A percentile compares a stretch with the other conserved stretches of the same genome.
Evolutionary conservation across 2,329 filamentous ascomycete genomes (phyloP).

Genomic region (Aphanoascus verrucosus): DNA sequence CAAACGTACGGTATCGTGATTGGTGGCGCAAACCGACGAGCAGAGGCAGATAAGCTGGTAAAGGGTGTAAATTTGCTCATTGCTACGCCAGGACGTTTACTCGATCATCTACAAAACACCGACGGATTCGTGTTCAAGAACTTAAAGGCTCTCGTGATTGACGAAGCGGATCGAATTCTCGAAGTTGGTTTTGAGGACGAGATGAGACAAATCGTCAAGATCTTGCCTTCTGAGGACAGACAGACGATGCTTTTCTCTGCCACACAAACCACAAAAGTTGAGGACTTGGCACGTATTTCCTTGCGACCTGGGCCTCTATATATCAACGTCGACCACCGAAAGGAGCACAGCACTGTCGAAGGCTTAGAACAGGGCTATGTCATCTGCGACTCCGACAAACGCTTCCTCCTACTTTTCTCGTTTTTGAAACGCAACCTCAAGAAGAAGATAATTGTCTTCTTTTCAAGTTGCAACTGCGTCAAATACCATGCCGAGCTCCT

Average conservation of each 20-base stretch:
- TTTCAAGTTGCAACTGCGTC: constrained; percentile 83
- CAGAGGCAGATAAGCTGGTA: constrained; percentile 83
- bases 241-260: constrained; percentile 99
- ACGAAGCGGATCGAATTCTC: constrained; percentile 91
- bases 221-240: constrained; percentile 72
- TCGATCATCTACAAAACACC: constrained; percentile 91
- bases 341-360: constrained; percentile 84
- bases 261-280: constrained; percentile 96
- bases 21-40: constrained; percentile 79
- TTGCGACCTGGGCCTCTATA: constrained; percentile 83
- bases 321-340: constrained; percentile 88
- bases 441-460: constrained; percentile 98
- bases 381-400: constrained; percentile 82
- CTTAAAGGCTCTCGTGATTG: constrained; percentile 80
- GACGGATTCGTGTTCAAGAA: constrained; percentile 87
- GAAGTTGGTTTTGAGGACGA: constrained; percentile 98
- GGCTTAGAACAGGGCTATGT: constrained; percentile 95
- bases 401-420: constrained; percentile 86
- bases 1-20: constrained; percentile 94
- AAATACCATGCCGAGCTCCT: constrained; percentile 93
- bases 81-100: constrained; percentile 79
- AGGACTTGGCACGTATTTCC: constrained; percentile 90
- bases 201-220: constrained; percentile 93
- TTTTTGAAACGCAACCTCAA: constrained; percentile 86
- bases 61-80: constrained; percentile 94